These are phyloP conservation scores for Westerdykella ornata DNA, from an alignment of 2,329 filamentous ascomycete species.

Conservation along the genomic window DNA sequence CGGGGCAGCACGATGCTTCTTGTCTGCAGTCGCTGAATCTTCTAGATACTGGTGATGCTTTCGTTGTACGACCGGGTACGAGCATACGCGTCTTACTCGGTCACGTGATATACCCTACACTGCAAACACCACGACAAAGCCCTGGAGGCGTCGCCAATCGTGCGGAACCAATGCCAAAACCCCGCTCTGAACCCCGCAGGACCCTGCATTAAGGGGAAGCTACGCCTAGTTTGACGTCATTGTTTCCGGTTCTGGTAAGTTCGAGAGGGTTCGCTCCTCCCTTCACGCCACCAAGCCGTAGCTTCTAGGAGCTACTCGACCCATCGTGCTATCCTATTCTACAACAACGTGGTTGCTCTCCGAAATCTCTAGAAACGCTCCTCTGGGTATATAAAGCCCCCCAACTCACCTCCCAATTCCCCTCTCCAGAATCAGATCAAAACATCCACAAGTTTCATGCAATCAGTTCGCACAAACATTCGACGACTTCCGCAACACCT, in stretches of 20 bases:
- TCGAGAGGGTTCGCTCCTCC: conserved; percentile 18
- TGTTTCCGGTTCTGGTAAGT: conserved; percentile 11
- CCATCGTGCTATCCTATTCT: not conserved
- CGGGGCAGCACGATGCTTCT: too few relatives aligned
- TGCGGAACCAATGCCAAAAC: not conserved
- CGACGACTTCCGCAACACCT: conserved; percentile 28
- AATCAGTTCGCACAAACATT: conserved; percentile 31
- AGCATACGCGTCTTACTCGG: too few relatives aligned
- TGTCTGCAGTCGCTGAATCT: too few relatives aligned
- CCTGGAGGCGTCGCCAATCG: not conserved
- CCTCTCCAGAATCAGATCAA: conserved; percentile 23
- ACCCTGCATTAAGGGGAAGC: not conserved
- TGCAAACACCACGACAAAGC: not conserved
- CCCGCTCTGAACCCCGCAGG: not conserved
- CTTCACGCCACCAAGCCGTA: conserved; percentile 2
- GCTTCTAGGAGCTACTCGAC: not conserved
- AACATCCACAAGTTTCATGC: conserved; percentile 26
- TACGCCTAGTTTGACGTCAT: conserved; percentile 3
- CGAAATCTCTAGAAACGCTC: conserved; percentile 25
- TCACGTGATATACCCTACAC: not conserved
- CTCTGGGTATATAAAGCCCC: conserved; percentile 25
- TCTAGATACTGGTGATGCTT: too few relatives aligned
- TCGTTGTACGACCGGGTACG: too few relatives aligned
- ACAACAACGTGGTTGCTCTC: conserved; percentile 4
- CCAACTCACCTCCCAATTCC: conserved; percentile 5